Conservation (phyloP, 208 protist genomes). For the Leishmania tropica region DNA sequence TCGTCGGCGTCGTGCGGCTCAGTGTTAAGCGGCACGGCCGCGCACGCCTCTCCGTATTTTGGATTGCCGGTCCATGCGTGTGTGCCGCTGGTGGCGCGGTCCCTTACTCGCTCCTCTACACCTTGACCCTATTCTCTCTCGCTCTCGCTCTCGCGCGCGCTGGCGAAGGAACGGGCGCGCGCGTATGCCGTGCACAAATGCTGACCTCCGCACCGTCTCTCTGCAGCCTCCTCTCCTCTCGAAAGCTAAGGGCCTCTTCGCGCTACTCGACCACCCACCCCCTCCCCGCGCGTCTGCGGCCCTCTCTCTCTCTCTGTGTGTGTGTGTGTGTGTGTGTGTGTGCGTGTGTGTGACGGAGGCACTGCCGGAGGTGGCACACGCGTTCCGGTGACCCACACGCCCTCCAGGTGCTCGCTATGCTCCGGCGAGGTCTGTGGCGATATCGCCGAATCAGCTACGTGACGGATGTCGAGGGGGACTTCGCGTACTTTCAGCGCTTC, state of each 20-base stretch:
- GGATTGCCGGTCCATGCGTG: not conserved
- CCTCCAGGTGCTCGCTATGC: constrained; percentile 18
- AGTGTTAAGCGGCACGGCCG: no score
- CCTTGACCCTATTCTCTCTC: no score
- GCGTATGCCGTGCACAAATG: not conserved
- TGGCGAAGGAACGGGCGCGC: not conserved
- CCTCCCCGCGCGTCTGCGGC: not conserved
- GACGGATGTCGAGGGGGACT: constrained; percentile 91
- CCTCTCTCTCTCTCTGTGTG: not conserved
- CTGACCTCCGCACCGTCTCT: not conserved
- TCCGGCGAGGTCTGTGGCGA: constrained; percentile 21
- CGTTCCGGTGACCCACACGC: not conserved
- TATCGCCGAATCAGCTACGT: constrained; percentile 63
- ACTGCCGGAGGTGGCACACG: not conserved
- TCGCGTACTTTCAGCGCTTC: constrained; percentile 80
- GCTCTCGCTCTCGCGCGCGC: not conserved
- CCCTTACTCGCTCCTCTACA: not conserved
- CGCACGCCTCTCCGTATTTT: not conserved
- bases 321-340: not conserved
- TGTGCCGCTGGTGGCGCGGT: not conserved
- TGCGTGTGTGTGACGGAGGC: no score
- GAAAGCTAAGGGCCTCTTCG: not conserved
- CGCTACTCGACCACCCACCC: not conserved
- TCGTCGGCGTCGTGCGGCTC: not conserved
- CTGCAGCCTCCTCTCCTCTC: not conserved